phyloP scores from a whole-genome alignment of 768 basidiomycete species.

The Fomitopsis pulvina region DNA sequence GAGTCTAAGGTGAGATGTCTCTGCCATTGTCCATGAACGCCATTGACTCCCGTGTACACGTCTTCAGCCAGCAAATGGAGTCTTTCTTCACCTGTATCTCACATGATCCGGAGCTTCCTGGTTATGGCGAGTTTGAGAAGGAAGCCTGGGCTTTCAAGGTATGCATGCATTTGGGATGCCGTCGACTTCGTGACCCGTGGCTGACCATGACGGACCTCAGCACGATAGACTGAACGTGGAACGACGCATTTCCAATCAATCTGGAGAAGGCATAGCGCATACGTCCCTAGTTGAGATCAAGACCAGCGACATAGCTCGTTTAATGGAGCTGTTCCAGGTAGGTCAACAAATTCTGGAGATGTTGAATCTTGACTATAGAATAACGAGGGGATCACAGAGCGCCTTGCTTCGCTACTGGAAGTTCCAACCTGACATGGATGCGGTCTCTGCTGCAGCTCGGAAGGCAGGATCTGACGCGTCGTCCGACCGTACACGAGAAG shows the following conservation, averaged over 20 bases:
- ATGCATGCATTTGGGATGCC: background rate
- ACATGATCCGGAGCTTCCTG: constrained; percentile 34
- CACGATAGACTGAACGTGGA: constrained; percentile 74
- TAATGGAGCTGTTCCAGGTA: constrained; percentile 84
- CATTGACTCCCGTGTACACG: background rate
- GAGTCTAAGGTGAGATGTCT: constrained; percentile 37
- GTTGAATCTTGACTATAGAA: background rate
- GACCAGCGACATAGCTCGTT: constrained; percentile 73
- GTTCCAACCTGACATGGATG: constrained; percentile 39
- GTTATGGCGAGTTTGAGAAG: constrained; percentile 66
- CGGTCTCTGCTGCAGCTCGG: constrained; percentile 4
- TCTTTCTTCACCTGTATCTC: constrained; percentile 68
- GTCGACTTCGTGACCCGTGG: background rate
- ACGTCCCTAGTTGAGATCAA: constrained; percentile 36
- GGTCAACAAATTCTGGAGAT: background rate
- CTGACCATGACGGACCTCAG: constrained; percentile 27
- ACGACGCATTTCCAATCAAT: constrained; percentile 40
- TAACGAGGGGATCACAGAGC: constrained; percentile 32
- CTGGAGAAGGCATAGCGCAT: constrained; percentile 18
- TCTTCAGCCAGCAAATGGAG: constrained; percentile 62
- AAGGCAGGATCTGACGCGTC: constrained; percentile 7
- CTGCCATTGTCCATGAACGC: background rate
- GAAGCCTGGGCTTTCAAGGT: constrained; percentile 81
- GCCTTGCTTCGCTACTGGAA: constrained; percentile 69
- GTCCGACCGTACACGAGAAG: background rate